Base-by-base conservation (phyloP, 768 basidiomycete species). In the Pleurotus tuoliensis region DNA sequence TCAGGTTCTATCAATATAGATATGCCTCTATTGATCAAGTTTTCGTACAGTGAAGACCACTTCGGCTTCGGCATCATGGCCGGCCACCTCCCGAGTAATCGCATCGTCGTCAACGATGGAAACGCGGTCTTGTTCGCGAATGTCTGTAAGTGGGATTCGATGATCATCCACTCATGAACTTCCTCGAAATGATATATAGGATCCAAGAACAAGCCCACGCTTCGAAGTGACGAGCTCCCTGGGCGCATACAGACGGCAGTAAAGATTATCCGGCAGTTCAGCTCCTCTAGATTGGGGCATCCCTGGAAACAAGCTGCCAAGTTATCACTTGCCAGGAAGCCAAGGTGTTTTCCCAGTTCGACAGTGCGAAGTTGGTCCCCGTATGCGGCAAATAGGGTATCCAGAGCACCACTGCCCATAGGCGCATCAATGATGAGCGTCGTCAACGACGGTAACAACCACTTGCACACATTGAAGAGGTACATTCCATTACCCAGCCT, bases 251-350 rank as follows among this genome's bases (percentile, higher is more conserved):
- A 68, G 24, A 65, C 27, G 63, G 72, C 43, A 59, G 81, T 79
- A 68, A 83, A 83, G 65, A 81, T 77, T 40, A 81, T 41, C 65
- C 76, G 78, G 62, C 82, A 87, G 65, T 85, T 81, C 59, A 89
- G 66, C 56, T 77, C 71, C 56, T 71, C 71, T 30, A 86, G 72
- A 27, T 67, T 69, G 0, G 76, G 68, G 59, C 83, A 83, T 8
- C 67, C 63, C 24, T 66, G 69, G 44, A 89, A 68, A 62, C 83
- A 77, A 5, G 64, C 52, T 4, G 75, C 63, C 49, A 87, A 67
- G 56, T 75, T 67, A 61, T 87, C 84, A 43, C 63, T 64, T 55
- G 81, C 65, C 44, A 77, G 69, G 66, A 87, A 88, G 40, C 75
- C 78, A 27, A 83, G 60, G 64, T 81, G 78, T 59, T 69, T 76